A percentile compares a stretch with the other conserved stretches of the same genome.
phyloP scores from a whole-genome alignment of 371 early-diverging fungal genomes.

The Dinochytrium kinnereticum region DNA sequence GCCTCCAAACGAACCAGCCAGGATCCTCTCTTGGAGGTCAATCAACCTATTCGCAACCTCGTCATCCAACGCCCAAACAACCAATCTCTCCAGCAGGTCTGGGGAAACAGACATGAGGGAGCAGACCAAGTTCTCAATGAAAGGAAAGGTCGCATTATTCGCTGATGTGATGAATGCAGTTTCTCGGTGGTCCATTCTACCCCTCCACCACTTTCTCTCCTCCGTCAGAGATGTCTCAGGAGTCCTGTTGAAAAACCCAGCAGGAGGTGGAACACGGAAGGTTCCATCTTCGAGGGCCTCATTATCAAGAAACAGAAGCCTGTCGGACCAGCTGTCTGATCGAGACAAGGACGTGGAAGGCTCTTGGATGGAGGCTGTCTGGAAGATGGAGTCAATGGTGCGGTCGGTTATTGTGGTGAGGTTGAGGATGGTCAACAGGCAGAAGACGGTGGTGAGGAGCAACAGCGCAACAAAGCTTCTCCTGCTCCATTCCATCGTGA shows the following conservation, averaged over 20 bases:
- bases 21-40: neutral
- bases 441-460: too few species aligned
- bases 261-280: too few species aligned
- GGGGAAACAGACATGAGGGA: neutral
- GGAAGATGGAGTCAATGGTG: too few species aligned
- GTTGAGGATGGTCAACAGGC: too few species aligned
- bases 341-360: too few species aligned
- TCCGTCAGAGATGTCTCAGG: neutral
- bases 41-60: neutral
- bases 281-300: too few species aligned
- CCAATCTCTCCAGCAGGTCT: neutral
- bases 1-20: neutral
- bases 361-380: too few species aligned
- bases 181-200: neutral
- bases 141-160: neutral
- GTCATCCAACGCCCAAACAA: constrained; percentile 9
- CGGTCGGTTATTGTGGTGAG: too few species aligned
- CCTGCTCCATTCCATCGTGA: too few species aligned
- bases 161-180: neutral
- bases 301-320: too few species aligned
- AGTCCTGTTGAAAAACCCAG: neutral
- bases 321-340: too few species aligned
- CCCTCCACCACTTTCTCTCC: neutral
- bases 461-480: too few species aligned
- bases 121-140: neutral